Percentiles rank a stretch among this genome's conserved stretches.
These are phyloP conservation scores for Aspergillus cristatus DNA, from an alignment of 495 filamentous ascomycete species.

Conservation along the genomic window DNA sequence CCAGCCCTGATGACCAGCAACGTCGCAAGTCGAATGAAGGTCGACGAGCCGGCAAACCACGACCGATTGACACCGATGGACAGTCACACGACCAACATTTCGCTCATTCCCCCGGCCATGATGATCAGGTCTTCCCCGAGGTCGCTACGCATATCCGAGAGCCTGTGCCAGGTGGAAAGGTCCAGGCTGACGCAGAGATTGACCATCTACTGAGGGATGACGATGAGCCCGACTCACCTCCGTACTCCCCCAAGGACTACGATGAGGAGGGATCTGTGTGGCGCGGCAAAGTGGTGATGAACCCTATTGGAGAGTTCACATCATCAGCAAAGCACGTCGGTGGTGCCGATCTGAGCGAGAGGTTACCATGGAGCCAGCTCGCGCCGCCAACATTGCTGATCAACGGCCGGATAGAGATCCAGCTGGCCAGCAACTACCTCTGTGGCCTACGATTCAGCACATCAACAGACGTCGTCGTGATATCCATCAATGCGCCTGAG, in stretches of 20 bases:
- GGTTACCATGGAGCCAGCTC: conserved; percentile 59
- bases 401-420: conserved; percentile 73
- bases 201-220: conserved; percentile 82
- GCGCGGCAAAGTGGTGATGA: conserved; percentile 74
- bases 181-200: conserved; percentile 75
- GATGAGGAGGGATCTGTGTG: conserved; percentile 60
- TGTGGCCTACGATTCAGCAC: conserved; percentile 66
- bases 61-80: conserved; percentile 37
- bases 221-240: conserved; percentile 71
- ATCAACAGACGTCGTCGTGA: conserved; percentile 63
- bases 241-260: conserved; percentile 74
- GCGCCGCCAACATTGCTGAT: conserved; percentile 60
- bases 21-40: conserved; percentile 14
- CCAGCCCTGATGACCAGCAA: conserved; percentile 22
- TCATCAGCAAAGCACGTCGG: conserved; percentile 76
- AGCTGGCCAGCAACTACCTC: conserved; percentile 79
- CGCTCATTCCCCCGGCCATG: conserved; percentile 25
- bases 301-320: conserved; percentile 58
- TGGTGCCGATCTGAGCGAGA: conserved; percentile 58
- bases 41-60: conserved; percentile 21
- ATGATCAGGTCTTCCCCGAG: conserved; percentile 38
- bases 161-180: conserved; percentile 31
- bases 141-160: conserved; percentile 32
- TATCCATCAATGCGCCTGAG: conserved; percentile 53
- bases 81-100: conserved; percentile 14